Base-by-base conservation (phyloP, 257 asterid genomes). In the Solanum pimpinellifolium region DNA sequence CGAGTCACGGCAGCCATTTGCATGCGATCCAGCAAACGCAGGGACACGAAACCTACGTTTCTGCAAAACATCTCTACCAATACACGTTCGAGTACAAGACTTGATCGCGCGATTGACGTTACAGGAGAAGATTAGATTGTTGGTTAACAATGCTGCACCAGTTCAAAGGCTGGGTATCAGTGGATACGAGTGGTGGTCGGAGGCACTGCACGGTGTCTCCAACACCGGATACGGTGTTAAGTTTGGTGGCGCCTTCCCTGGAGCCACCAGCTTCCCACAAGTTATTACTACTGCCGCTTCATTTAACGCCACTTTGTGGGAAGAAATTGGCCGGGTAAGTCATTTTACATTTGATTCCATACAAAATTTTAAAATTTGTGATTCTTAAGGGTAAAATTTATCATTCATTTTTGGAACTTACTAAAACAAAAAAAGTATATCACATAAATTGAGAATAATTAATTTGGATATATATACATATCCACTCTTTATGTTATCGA, bases 151-250 rank as follows among this genome's bases (percentile, higher is more conserved):
- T 92, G 99, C 99, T 5, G 98, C 98, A 0, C 96, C 98, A 29
- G 93, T 96, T 1, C 92, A 87, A 27, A 88, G 99, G 86, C 86
- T 95, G 9, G 98, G 98, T 9, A 93, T 96, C 4, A 87, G 72
- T 56, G 96, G 99, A 21, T 95, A 93, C 86, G 98, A 96, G 92
- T 95, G 99, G 99, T 96, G 99, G 99, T 95, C 98, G 62, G 99
- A 96, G 93, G 99, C 98, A 0, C 94, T 96, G 4, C 99, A 96
- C 87, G 99, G 99, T 66, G 96, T 96, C n/a, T 93, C 99, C 7
- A 91, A 90, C 85, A 90, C 94, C 11, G 98, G 98, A 6, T 96
- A 95, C 9, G 99, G 98, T 1, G 94, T 91, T 18, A 91, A 87
- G 73, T 96, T 96, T 66, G 95, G 95, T 18, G 98, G 98, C 12